A percentile compares a stretch with the other conserved stretches of the same genome.
These are phyloP conservation scores for Termitomyces sp. DNA, from an alignment of 768 basidiomycete species.

Conservation along the genomic window DNA sequence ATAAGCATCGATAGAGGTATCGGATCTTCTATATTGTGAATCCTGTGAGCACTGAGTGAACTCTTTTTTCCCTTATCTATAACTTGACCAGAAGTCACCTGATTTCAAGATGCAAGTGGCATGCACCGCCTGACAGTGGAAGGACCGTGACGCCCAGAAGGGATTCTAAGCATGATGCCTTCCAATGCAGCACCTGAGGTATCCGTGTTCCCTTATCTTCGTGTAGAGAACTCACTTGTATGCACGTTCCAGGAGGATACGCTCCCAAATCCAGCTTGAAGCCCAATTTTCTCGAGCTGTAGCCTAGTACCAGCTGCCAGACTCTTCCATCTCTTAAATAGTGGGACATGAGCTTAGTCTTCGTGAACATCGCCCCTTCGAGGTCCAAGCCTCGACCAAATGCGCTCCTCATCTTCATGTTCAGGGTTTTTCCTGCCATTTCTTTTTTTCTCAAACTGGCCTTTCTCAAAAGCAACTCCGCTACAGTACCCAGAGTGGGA, in stretches of 20 bases:
- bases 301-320: background rate
- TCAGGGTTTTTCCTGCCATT: too few species aligned
- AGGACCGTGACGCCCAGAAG: background rate
- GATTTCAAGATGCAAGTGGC: background rate
- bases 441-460: too few species aligned
- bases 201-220: background rate
- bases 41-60: background rate
- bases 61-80: background rate
- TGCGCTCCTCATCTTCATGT: background rate
- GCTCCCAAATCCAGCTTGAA: background rate
- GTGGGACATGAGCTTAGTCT: background rate
- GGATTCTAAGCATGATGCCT: background rate
- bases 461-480: too few species aligned
- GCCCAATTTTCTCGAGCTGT: background rate
- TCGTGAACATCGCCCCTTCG: background rate
- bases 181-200: background rate
- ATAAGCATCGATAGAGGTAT: too few species aligned
- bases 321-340: background rate
- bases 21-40: too few species aligned
- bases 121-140: background rate
- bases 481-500: background rate
- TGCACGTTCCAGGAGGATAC: background rate
- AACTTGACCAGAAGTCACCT: too few species aligned
- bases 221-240: background rate
- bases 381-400: background rate